Evolutionary conservation across 2,329 filamentous ascomycete genomes (phyloP).

Genomic region (Cytospora chrysosperma): DNA sequence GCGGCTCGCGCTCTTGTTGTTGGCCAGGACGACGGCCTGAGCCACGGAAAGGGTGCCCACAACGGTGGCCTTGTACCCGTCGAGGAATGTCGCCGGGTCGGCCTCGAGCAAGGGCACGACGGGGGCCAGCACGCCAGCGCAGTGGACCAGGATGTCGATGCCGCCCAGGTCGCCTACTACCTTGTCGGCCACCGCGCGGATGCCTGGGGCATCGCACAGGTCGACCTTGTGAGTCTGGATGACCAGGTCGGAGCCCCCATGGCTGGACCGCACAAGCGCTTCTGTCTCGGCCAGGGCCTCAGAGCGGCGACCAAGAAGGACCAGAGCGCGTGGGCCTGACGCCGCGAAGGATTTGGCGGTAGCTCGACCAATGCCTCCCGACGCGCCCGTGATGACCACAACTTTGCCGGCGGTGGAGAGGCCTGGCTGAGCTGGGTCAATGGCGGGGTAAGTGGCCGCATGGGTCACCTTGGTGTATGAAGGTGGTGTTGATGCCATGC

Average conservation of each 20-base stretch:
- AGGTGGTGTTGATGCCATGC: slow-evolving; percentile 5
- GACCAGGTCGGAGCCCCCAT: neutral
- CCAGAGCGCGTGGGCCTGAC: slow-evolving; percentile 30
- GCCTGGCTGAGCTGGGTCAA: slow-evolving; percentile 20
- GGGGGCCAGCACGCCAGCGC: slow-evolving; percentile 30
- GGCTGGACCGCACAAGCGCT: neutral
- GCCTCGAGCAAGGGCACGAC: slow-evolving; percentile 22
- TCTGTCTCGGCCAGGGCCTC: slow-evolving; percentile 23
- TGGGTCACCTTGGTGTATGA: slow-evolving; percentile 25
- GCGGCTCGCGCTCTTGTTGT: neutral
- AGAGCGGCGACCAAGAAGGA: slow-evolving; percentile 25
- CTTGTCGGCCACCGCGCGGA: slow-evolving; percentile 27
- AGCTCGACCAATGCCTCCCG: slow-evolving; percentile 36
- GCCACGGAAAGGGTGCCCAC: slow-evolving; percentile 34
- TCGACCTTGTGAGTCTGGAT: slow-evolving; percentile 31
- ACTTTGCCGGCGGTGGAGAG: slow-evolving; percentile 29
- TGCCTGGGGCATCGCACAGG: slow-evolving; percentile 26
- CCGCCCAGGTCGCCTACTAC: slow-evolving; percentile 29
- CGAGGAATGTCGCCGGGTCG: slow-evolving; percentile 8
- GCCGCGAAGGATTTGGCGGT: slow-evolving; percentile 37
- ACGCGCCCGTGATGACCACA: slow-evolving; percentile 38
- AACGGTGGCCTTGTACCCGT: slow-evolving; percentile 29
- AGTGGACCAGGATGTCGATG: slow-evolving; percentile 39
- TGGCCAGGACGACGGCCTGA: slow-evolving; percentile 29
- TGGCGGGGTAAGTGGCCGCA: slow-evolving; percentile 22